These are phyloP conservation scores for Angophora floribunda DNA, from an alignment of 345 rosid species.

Conservation along the genomic window DNA sequence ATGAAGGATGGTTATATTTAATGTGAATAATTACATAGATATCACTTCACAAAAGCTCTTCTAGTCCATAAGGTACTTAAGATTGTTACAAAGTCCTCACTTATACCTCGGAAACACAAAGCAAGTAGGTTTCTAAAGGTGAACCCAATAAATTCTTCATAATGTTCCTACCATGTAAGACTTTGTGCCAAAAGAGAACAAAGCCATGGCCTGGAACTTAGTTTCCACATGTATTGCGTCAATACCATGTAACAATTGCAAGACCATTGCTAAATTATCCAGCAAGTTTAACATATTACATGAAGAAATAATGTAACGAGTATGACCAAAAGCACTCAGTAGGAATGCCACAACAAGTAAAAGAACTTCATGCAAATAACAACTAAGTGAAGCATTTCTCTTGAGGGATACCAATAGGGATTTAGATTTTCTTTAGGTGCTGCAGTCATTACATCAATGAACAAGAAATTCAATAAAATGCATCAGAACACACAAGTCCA, in stretches of 20 bases:
- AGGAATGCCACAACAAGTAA: neutral
- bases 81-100: neutral
- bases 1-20: neutral
- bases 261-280: neutral
- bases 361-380: neutral
- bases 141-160: neutral
- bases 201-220: neutral
- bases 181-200: neutral
- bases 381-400: neutral
- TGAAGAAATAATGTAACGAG: neutral
- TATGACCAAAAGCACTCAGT: neutral
- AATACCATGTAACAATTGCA: neutral
- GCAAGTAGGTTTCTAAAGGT: neutral
- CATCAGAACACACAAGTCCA: neutral
- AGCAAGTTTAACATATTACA: neutral
- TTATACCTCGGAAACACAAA: neutral
- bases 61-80: neutral
- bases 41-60: neutral
- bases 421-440: neutral
- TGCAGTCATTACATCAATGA: neutral
- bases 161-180: neutral
- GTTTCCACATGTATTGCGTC: neutral
- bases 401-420: neutral
- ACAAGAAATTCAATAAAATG: neutral
- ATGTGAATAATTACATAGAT: neutral